These are phyloP conservation scores for Syncephalis fuscata DNA, from an alignment of 371 early-diverging fungal genomes.

Conservation along the genomic window DNA sequence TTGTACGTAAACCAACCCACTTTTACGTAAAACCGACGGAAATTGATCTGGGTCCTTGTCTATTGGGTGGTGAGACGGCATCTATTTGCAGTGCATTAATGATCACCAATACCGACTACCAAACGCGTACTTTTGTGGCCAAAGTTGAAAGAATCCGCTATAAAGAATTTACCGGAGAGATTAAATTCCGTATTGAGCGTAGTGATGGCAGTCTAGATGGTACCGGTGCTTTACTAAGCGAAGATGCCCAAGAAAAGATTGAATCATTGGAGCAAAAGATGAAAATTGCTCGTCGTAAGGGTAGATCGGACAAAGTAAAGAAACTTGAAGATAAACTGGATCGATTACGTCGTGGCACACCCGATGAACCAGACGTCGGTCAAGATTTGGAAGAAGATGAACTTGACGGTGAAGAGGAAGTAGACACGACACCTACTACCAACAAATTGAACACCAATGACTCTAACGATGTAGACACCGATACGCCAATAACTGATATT, in stretches of 20 bases:
- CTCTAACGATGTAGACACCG: no score
- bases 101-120: conserved; percentile 67
- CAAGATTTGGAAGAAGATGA: conserved; percentile 4
- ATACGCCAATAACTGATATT: no score
- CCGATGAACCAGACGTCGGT: no score
- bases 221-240: conserved; percentile 28
- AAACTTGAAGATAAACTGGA: conserved; percentile 71
- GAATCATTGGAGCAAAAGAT: conserved; percentile 92
- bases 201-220: conserved; percentile 39
- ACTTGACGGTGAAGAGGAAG: conserved; percentile 2
- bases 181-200: conserved; percentile 36
- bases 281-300: conserved; percentile 90
- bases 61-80: conserved; percentile 19
- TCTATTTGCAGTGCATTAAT: conserved; percentile 28
- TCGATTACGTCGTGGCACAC: conserved; percentile 12
- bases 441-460: not conserved
- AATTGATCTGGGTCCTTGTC: conserved; percentile 63
- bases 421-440: not conserved
- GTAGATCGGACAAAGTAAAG: conserved; percentile 70
- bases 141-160: conserved; percentile 55
- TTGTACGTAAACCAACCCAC: conserved; percentile 74
- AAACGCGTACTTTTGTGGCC: conserved; percentile 57
- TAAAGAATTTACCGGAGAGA: conserved; percentile 33
- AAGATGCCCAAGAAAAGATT: conserved; percentile 84
- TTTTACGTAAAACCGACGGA: conserved; percentile 63